Evolutionary conservation across 768 basidiomycete species (phyloP), one percentile per base, ranked within the genome.

Genomic region (Hebeloma cylindrosporum): DNA sequence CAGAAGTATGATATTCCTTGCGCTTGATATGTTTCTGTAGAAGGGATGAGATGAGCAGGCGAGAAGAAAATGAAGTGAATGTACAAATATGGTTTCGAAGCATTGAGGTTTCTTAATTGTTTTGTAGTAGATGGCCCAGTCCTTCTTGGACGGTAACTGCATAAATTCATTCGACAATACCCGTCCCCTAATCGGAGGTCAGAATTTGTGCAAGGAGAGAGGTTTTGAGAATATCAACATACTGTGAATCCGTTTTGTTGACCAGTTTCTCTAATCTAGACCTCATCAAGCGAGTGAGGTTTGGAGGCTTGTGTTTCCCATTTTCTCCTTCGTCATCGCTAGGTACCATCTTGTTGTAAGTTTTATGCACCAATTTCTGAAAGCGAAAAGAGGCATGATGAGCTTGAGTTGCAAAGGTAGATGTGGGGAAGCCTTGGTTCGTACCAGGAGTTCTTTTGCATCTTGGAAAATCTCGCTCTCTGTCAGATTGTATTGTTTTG

Each of bases 91-190:
- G 48, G 77, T 78, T 49, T 88, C 84, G 17, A 93, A 73, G 54
- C 86, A 88, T 58, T 84, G 85, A 0, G 89, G 89, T 23, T 77
- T 77, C 65, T 85, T 81, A 55, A 93, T 93, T 43, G 79, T 67
- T 56, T 80, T 80, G 65, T 93, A 92, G 58, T 93, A 93, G 9
- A 75, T 66, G 0, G 90, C 75, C 80, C 88, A 93, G 3, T 77
- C 69, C 56, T 88, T 90, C 62, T 78, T 85, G 21, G 78, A 80
- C 1, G 93, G 93, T 32, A 94, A 70, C 35, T 87, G 83, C 82
- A 89, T 85, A 70, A 96, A 96, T 51, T 83, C 83, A 2, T 70
- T 74, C 10, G 84, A 83, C 30, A 88, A 62, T 13, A 78, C 63
- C 26, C 81, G 83, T 31, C 86, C 88, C 27, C 86, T 90, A n/a